Base-by-base conservation (phyloP, 768 basidiomycete species). In the Russula emetica region DNA sequence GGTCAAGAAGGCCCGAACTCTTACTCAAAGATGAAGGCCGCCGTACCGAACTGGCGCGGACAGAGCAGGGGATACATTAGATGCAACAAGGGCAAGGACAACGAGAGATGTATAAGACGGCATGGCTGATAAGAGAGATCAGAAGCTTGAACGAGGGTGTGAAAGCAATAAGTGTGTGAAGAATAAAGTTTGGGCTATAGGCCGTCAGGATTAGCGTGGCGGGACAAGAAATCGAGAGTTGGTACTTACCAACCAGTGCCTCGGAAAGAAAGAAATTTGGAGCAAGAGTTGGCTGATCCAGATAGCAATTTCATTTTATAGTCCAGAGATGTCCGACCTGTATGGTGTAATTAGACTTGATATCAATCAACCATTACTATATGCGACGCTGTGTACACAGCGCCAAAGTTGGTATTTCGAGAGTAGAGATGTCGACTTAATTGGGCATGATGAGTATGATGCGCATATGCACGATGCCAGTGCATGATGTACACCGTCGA, bases 181-280 rank as follows among this genome's bases (percentile, higher is more conserved):
- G 18, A 11, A 8, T n/a, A 38, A 57, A 30, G 56, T 52, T 34
- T 26, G 32, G 62, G 22, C 62, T 63, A 24, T 9, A n/a, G 42
- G 11, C 3, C 18, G 13, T 53, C 5, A 22, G 5, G 11, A 44
- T 58, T 20, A 50, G 47, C 18, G 5, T 14, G 1, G 9, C 0
- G 16, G 34, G 30, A 13, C 38, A 38, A 38, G 38, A 38, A 38
- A 38, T 10, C 8, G 9, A 56, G n/a, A 26, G 11, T 53, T 6
- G 5, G 18, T 16, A 26, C 62, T 56, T 9, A 63, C 62, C 62
- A 58, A 58, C 62, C 62, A 58, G 62, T 63, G 57, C 44, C 62
- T 26, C 6, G 5, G 22, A 32, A 8, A 51, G 24, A 42, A 22
- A 24, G n/a, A 36, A 62, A 56, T 18, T 4, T 55, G 34, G 61